Conservation (phyloP, 2,329 filamentous ascomycete species). For the Verticillium klebahnii region DNA sequence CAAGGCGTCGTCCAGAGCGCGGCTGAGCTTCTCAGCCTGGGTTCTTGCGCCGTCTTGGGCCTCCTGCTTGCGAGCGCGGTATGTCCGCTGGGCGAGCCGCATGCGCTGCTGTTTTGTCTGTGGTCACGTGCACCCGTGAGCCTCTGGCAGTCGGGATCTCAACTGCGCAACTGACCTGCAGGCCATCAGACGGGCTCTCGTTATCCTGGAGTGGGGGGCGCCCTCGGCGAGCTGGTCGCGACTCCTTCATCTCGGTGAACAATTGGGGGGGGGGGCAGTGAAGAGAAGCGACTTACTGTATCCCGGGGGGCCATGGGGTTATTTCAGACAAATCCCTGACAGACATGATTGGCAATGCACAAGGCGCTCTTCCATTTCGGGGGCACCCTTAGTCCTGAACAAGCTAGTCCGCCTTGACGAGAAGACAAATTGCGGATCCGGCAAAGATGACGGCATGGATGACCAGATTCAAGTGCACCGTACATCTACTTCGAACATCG, state of each 20-base stretch:
- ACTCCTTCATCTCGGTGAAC: neutral
- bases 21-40: neutral
- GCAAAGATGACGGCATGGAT: neutral
- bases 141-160: neutral
- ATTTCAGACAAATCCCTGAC: no score
- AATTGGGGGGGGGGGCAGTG: neutral
- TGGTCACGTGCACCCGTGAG: neutral
- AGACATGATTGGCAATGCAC: no score
- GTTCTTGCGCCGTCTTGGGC: neutral
- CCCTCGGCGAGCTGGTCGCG: neutral
- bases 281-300: no score
- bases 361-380: neutral
- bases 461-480: no score
- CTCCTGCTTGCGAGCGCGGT: neutral
- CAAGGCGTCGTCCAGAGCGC: neutral
- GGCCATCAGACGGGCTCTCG: neutral
- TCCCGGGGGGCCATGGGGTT: no score
- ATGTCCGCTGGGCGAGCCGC: neutral
- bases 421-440: slow-evolving; percentile 8
- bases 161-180: neutral
- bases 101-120: neutral
- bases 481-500: no score
- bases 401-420: neutral
- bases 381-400: neutral
- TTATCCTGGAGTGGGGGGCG: neutral